These are phyloP conservation scores for Phytopythium chamaehyphon DNA, from an alignment of 352 stramenopile species.

Conservation along the genomic window DNA sequence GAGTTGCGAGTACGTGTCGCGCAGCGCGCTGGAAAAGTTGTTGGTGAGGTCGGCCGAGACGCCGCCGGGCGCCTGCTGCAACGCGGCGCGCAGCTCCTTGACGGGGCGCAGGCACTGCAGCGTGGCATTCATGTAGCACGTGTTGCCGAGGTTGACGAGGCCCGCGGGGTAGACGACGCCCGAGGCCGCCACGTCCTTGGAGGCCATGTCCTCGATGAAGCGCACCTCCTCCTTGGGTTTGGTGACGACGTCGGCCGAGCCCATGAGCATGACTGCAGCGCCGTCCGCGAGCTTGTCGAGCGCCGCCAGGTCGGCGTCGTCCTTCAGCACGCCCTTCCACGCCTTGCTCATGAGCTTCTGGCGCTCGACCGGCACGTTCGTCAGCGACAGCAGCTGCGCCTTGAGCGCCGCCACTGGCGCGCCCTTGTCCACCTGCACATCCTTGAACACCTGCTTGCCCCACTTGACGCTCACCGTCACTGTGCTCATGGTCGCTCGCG, in stretches of 20 bases:
- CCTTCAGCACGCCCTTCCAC: constrained; percentile 89
- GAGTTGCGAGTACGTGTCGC: constrained; percentile 79
- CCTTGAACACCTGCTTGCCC: constrained; percentile 79
- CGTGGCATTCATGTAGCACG: constrained; percentile 94
- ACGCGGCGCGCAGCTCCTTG: constrained; percentile 82
- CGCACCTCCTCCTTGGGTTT: constrained; percentile 76
- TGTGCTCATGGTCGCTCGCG: constrained; percentile 23
- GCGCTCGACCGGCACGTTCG: constrained; percentile 74
- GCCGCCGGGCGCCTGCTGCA: constrained; percentile 53
- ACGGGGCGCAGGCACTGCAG: constrained; percentile 91
- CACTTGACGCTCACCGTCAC: constrained; percentile 81
- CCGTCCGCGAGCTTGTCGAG: constrained; percentile 59
- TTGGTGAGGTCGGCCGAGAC: constrained; percentile 58
- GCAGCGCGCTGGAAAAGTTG: constrained; percentile 74
- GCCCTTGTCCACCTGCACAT: constrained; percentile 64
- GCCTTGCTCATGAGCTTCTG: constrained; percentile 90
- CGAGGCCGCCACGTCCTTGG: constrained; percentile 73
- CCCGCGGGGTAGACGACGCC: constrained; percentile 89
- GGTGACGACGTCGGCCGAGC: constrained; percentile 89
- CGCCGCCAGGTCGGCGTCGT: constrained; percentile 59
- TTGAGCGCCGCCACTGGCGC: constrained; percentile 66
- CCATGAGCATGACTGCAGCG: constrained; percentile 91
- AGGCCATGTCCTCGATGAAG: constrained; percentile 87
- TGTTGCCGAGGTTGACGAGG: constrained; percentile 92
- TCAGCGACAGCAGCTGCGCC: constrained; percentile 82